Evolutionary conservation across 2,329 filamentous ascomycete genomes (phyloP), one percentile per base, ranked within the genome.

Genomic region (Venturiaceae sp.): DNA sequence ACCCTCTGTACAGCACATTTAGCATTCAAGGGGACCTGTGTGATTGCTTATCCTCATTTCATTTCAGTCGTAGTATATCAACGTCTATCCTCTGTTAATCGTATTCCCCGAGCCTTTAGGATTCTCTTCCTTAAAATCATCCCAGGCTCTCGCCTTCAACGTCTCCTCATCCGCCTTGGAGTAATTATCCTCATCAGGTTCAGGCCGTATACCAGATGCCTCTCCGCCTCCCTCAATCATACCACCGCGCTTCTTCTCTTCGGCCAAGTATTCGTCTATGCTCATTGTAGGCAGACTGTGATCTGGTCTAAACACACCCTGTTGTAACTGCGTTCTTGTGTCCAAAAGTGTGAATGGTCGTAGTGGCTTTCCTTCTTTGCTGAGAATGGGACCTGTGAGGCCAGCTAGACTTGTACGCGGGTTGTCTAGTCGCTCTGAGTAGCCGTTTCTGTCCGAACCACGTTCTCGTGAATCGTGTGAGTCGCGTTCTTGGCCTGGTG

Each of bases 211-310:
- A 16, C 81, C 83, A 64, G 85, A 88, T 63, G 86, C 83, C 66
- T 88, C 88, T 19, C 92, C 92, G 32, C 91, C 91, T 36, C 92
- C 94, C 68, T 96, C 88, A 58, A 97, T 89, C 60, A 99, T 92
- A 21, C 90, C 90, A 16, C 94, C 94, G 62, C 88, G 79, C 64
- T 83, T 81, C 67, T 82, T 82, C 75, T 97, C 94, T 72, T 97
- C 92, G 56, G 95, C 94, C 16, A 99, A 78, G 68, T 97, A 99
- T 75, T 99, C 94, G 65, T 99, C 94, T 62, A 99, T 96, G 1
- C 84, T 89, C 94, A 99, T 97, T 3, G 94, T 97, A 0, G 94
- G 94, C 60, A 99, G 75, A 72, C 90, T 96, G 70, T 99, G 94
- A 7, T 94, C 90, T 0, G 90, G 84, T 58, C 89, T 82, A 73